A percentile compares a stretch with the other conserved stretches of the same genome.
Conservation (phyloP, 2,329 filamentous ascomycete species). For the Ophiognomonia clavigignenti-juglandacearum region DNA sequence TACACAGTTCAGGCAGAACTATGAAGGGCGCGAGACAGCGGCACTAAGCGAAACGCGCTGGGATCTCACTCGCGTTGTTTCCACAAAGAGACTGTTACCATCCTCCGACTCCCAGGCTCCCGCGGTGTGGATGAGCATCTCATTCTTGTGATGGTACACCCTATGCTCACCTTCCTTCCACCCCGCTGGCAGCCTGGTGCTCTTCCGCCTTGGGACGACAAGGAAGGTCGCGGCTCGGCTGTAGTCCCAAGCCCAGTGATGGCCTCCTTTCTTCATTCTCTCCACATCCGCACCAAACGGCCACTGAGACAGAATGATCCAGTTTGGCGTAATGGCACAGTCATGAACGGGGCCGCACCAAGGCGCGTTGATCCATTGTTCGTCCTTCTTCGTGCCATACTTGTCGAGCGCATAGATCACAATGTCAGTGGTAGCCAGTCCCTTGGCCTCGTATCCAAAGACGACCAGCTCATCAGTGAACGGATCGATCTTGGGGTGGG, state of each 20-base stretch:
- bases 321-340: conserved; percentile 33
- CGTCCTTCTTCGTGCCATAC: conserved; percentile 23
- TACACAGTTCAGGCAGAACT: background rate
- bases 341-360: conserved; percentile 33
- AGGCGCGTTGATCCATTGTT: conserved; percentile 28
- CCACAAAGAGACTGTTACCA: conserved; percentile 30
- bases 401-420: conserved; percentile 26
- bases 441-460: conserved; percentile 34
- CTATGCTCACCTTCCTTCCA: conserved; percentile 22
- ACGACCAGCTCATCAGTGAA: conserved; percentile 30
- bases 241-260: conserved; percentile 32
- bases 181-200: conserved; percentile 15
- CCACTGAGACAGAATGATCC: conserved; percentile 28
- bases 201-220: conserved; percentile 15
- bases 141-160: conserved; percentile 19
- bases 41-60: background rate
- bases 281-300: conserved; percentile 30
- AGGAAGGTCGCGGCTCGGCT: conserved; percentile 17
- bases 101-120: conserved; percentile 34
- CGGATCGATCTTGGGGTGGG: conserved; percentile 34
- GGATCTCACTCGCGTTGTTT: conserved; percentile 25
- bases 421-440: conserved; percentile 31
- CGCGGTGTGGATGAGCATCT: conserved; percentile 37
- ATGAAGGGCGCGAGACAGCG: background rate
- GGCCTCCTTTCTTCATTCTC: conserved; percentile 30